Percentiles rank a stretch among this genome's conserved stretches.
phyloP scores from a whole-genome alignment of 768 basidiomycete species.

The Lactarius hatsudake region DNA sequence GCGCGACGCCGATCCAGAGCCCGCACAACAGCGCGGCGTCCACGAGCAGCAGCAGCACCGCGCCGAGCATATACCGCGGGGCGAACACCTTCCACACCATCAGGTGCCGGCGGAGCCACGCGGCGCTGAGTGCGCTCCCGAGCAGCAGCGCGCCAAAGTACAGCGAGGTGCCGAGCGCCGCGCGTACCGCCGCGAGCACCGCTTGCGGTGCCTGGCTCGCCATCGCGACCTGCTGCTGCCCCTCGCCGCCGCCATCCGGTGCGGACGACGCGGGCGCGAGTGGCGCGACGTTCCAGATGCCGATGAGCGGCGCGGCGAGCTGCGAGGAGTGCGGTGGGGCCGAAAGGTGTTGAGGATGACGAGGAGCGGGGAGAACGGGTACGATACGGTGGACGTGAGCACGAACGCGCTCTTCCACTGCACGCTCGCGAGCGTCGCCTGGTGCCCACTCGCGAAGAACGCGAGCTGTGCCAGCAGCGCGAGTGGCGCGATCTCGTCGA shows the following conservation, averaged over 20 bases:
- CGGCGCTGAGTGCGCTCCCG: slow-evolving; percentile 68
- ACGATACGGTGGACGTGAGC: slow-evolving; percentile 62
- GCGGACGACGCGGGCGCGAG: slow-evolving; percentile 30
- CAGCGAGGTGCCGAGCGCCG: slow-evolving; percentile 48
- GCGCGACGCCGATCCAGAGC: slow-evolving; percentile 53
- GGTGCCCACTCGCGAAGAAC: slow-evolving; percentile 92
- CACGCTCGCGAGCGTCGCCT: slow-evolving; percentile 81
- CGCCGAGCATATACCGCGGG: slow-evolving; percentile 86
- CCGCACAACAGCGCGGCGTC: slow-evolving; percentile 69
- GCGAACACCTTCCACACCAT: slow-evolving; percentile 99
- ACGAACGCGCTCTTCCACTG: slow-evolving; percentile 97
- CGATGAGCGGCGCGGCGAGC: slow-evolving; percentile 67
- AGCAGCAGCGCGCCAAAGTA: slow-evolving; percentile 67
- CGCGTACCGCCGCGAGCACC: slow-evolving; percentile 7
- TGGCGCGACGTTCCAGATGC: slow-evolving; percentile 82
- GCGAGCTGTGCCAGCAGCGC: slow-evolving; percentile 71
- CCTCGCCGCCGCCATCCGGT: not conserved
- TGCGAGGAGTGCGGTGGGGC: slow-evolving; percentile 66
- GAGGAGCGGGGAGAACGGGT: slow-evolving; percentile 71
- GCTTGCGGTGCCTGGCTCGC: slow-evolving; percentile 28
- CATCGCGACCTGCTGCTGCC: not conserved
- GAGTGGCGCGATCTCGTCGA: slow-evolving; percentile 69
- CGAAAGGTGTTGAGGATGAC: slow-evolving; percentile 78
- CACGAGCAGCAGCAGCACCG: slow-evolving; percentile 59
- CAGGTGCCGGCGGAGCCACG: slow-evolving; percentile 75